Evolutionary conservation across 352 stramenopile species (phyloP).

Genomic region (Globisporangium mamillatum): DNA sequence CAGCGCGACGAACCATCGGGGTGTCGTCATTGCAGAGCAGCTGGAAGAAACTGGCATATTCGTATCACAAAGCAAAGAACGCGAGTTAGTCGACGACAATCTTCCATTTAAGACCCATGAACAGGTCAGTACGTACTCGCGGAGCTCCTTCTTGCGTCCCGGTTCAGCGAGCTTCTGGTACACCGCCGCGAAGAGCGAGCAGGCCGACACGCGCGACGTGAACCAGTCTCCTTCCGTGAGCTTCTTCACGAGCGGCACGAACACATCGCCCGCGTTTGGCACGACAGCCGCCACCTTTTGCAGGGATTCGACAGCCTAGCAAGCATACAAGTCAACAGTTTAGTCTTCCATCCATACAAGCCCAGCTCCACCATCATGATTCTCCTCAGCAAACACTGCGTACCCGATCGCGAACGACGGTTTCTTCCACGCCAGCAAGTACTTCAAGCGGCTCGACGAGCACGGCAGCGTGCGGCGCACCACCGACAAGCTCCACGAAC

Average conservation of each 20-base stretch:
- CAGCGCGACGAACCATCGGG: conserved; percentile 82
- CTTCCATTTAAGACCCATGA: background rate
- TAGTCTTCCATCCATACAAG: background rate
- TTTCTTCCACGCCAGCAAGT: conserved; percentile 91
- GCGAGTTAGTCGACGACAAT: background rate
- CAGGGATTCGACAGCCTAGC: conserved; percentile 65
- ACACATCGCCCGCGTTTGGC: conserved; percentile 56
- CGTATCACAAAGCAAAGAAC: background rate
- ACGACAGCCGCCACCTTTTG: conserved; percentile 71
- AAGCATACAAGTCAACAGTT: background rate
- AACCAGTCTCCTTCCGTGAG: conserved; percentile 87
- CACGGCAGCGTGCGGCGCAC: conserved; percentile 53
- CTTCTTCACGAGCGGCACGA: conserved; percentile 76
- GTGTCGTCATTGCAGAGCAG: conserved; percentile 84
- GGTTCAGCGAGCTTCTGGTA: conserved; percentile 62
- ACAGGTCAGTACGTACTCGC: conserved; percentile 51
- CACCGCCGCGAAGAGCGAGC: conserved; percentile 72
- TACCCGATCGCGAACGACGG: conserved; percentile 88
- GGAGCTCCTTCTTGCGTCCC: conserved; percentile 75
- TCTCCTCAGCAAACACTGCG: background rate
- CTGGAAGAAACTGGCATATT: conserved; percentile 57
- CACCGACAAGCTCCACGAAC: conserved; percentile 89
- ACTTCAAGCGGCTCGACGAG: conserved; percentile 90
- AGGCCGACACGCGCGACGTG: conserved; percentile 86
- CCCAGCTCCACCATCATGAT: background rate